A percentile compares a stretch with the other conserved stretches of the same genome.
These are phyloP conservation scores for Globisporangium irregulare DNA, from an alignment of 352 stramenopile genomes.

Conservation along the genomic window DNA sequence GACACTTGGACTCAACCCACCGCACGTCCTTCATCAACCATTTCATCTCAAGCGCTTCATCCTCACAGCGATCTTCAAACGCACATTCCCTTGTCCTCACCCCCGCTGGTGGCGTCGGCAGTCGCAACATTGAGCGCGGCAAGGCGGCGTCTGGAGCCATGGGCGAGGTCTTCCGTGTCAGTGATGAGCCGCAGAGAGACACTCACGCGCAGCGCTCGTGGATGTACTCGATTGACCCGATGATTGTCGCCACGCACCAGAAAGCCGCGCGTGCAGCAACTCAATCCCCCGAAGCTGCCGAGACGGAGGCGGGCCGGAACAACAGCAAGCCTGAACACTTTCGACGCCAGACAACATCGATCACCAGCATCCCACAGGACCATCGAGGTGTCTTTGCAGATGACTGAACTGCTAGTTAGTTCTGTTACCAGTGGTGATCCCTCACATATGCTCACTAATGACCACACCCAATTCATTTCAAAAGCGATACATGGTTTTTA, in stretches of 20 bases:
- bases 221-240: conserved; percentile 74
- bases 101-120: conserved; percentile 43
- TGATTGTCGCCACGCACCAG: conserved; percentile 49
- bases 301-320: conserved; percentile 11
- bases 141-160: conserved; percentile 62
- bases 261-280: conserved; percentile 19
- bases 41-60: conserved; percentile 21
- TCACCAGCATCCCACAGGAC: conserved; percentile 48
- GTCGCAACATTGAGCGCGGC: conserved; percentile 44
- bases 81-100: conserved; percentile 30
- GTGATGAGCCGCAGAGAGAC: conserved; percentile 59
- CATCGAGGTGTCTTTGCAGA: conserved; percentile 67
- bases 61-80: conserved; percentile 4
- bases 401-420: conserved; percentile 28
- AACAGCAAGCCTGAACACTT: conserved; percentile 25
- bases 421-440: neutral
- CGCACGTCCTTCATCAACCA: conserved; percentile 53
- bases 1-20: conserved; percentile 65
- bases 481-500: conserved; percentile 8
- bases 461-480: neutral
- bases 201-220: conserved; percentile 70
- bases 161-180: conserved; percentile 59
- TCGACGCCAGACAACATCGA: conserved; percentile 45
- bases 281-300: neutral
- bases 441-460: neutral